Conservation (phyloP, 1,284 basidiomycete genomes). For the Apiotrichum sp. region DNA sequence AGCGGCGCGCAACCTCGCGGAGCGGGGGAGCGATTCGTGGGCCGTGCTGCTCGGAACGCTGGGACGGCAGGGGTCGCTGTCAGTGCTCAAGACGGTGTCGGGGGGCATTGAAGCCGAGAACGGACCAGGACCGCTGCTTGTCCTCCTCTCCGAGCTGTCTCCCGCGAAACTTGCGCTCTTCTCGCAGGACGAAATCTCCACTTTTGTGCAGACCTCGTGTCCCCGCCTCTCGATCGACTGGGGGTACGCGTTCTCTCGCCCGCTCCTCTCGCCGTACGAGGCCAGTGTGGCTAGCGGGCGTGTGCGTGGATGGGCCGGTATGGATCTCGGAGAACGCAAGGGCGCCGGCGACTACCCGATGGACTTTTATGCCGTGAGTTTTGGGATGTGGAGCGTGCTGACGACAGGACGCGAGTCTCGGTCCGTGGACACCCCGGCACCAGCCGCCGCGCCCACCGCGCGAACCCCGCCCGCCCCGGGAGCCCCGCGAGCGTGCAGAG, state of each 20-base stretch:
- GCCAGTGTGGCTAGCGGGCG: slow-evolving; percentile 78
- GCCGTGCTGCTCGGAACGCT: slow-evolving; percentile 93
- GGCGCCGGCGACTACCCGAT: slow-evolving; percentile 66
- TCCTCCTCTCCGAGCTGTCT: slow-evolving; percentile 86
- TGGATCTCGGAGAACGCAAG: slow-evolving; percentile 33
- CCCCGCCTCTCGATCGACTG: slow-evolving; percentile 68
- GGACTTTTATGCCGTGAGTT: slow-evolving; percentile 87
- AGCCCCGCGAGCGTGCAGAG: no score
- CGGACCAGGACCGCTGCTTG: slow-evolving; percentile 60
- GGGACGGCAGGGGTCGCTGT: slow-evolving; percentile 87
- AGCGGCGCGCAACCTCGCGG: slow-evolving; percentile 61
- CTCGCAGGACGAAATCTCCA: slow-evolving; percentile 18
- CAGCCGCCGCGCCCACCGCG: slow-evolving; percentile 11
- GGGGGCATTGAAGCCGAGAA: slow-evolving; percentile 52
- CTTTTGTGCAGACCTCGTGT: slow-evolving; percentile 24
- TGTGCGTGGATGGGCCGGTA: slow-evolving; percentile 49
- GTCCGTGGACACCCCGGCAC: slow-evolving; percentile 48
- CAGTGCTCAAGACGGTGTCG: slow-evolving; percentile 78
- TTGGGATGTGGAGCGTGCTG: slow-evolving; percentile 15
- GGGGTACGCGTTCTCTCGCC: slow-evolving; percentile 90
- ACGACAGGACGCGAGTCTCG: slow-evolving; percentile 30
- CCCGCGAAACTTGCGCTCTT: slow-evolving; percentile 88
- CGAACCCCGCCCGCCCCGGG: background rate
- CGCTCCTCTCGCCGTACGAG: slow-evolving; percentile 90
- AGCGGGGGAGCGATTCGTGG: slow-evolving; percentile 55